Evolutionary conservation across 2,329 filamentous ascomycete species (phyloP), one percentile per base, ranked within the genome.

Genomic region (Microcera coccophila): DNA sequence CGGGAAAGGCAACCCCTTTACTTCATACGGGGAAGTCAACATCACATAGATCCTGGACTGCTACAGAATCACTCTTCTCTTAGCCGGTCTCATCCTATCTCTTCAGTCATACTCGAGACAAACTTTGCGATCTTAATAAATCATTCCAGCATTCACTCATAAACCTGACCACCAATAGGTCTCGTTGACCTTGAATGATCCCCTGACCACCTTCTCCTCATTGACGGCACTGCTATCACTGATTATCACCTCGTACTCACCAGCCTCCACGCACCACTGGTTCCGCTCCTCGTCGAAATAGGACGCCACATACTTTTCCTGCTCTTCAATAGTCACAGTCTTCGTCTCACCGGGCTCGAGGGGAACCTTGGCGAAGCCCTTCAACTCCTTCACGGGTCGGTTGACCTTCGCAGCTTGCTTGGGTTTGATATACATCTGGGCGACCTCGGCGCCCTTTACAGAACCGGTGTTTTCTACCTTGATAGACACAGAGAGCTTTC

Each of bases 271-370:
- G 16, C 78, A 74, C 84, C 84, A 90, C 55, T 79, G 70, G 42
- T 76, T 71, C 11, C 78, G 69, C 48, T 77, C 74, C 66, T 89
- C 85, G 52, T 87, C 82, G 72, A 81, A 89, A 66, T 82, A 89
- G 41, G 79, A 78, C 0, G 79, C 76, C 0, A 79, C 81, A 41
- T 85, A 81, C 65, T 85, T 87, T 56, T 76, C 76, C 47, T 76
- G 59, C 37, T 82, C 64, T 4, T 68, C 65, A 7, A 90, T 69
- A n/a, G 72, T 67, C 2, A 81, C 78, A 5, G 53, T 68, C 65
- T 78, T 74, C 34, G 67, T 73, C 65, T 84, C 73, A 0, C 82
- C 84, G 0, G 79, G 70, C 40, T 74, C 69, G 2, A 90, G 61
- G 43, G 72, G 71, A 0, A 84, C 74, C 66, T 89, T 90, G 37